Evolutionary conservation across 2,329 filamentous ascomycete species (phyloP).

Genomic region (Zymoseptoria passerinii): DNA sequence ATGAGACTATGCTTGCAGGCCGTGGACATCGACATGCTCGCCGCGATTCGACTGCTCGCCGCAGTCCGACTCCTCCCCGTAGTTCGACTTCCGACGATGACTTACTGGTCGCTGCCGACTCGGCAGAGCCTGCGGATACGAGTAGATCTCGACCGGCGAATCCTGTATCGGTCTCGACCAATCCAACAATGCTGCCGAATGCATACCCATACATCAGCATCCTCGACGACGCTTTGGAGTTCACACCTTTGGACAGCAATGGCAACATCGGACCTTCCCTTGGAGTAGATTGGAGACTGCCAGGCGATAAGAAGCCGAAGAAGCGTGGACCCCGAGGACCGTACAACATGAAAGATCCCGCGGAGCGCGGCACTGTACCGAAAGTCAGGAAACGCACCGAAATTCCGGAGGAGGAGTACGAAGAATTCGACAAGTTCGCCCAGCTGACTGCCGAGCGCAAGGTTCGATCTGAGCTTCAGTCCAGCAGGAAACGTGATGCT

Average conservation of each 20-base stretch:
- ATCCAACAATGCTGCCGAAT: not conserved
- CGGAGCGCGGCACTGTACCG: not conserved
- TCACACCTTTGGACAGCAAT: not conserved
- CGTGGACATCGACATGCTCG: not conserved
- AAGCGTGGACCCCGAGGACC: not conserved
- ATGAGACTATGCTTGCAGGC: not conserved
- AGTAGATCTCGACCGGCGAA: not conserved
- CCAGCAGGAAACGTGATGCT: conserved; percentile 4
- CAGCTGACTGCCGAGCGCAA: conserved; percentile 9
- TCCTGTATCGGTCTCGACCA: not conserved
- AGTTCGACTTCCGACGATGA: not conserved
- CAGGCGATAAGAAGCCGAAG: not conserved
- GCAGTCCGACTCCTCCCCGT: not conserved
- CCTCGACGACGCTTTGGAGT: not conserved
- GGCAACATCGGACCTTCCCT: not conserved
- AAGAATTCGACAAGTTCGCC: conserved; percentile 14
- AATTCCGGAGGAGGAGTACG: conserved; percentile 13
- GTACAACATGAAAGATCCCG: not conserved
- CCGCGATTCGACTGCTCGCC: not conserved
- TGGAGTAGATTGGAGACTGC: not conserved
- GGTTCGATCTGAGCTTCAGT: conserved; percentile 6
- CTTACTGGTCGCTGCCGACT: not conserved
- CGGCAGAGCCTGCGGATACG: not conserved
- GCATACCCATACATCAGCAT: not conserved
- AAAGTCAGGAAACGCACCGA: conserved; percentile 5